Evolutionary conservation across 352 stramenopile genomes (phyloP), one percentile per base, ranked within the genome.

Genomic region (Aphanomyces cochlioides): DNA sequence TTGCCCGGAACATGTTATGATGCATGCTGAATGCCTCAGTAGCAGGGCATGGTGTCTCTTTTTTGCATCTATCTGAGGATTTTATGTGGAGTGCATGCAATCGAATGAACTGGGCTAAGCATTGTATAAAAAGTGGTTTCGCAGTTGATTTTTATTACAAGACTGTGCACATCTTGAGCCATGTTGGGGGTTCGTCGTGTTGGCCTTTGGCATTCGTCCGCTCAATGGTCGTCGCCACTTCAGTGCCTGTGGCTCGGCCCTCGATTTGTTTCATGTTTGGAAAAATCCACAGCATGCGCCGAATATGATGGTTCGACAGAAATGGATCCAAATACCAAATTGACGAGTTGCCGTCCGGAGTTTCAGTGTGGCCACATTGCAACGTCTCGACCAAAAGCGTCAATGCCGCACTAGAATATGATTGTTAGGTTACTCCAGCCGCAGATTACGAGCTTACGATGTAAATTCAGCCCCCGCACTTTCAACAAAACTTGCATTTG

Each of bases 301-400:
- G 60, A 15, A 68, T 13, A 61, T 68, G 60, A 15, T 38, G 39
- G 47, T 68, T 68, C 4, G 60, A 68, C 43, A 68, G 53, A 43
- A 58, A 68, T 34, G 60, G 60, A 17, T 68, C 60, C 60, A 68
- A 36, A 37, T 36, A 57, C 5, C 15, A 68, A 7, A 28, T 28
- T 28, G 28, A 28, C 28, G 28, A 28, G 28, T 28, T 28, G 28
- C 28, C 28, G 28, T 28, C 28, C 28, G 28, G 28, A 2, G 28
- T 28, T 28, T 28, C 28, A 28, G 28, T 28, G 28, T 68, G 60
- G 3, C 60, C 60, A 37, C 60, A 68, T n/a, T 68, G 43, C 7
- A 68, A n/a, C 2, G 39, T 67, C 4, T 58, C 43, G 21, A 68
- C 28, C 6, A 68, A 13, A 10, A 68, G 47, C 36, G n/a, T 36